Evolutionary conservation across 2,329 filamentous ascomycete species (phyloP).

Genomic region (Zasmidium citrigriseum): DNA sequence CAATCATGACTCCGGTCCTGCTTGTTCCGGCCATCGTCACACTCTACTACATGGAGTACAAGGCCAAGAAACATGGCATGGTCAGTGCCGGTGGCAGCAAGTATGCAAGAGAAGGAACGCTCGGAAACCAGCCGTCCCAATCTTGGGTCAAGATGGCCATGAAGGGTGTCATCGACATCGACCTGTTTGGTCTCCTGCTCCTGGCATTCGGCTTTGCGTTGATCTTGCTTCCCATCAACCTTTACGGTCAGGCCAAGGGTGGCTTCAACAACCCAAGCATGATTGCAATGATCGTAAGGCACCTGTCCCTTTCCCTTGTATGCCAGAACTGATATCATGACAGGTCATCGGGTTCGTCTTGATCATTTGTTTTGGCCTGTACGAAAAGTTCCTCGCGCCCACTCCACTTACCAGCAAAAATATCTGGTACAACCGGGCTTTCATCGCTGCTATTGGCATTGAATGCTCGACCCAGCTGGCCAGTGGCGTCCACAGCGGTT

Average conservation of each 20-base stretch:
- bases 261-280: constrained; percentile 24
- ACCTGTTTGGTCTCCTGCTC: constrained; percentile 23
- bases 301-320: background rate
- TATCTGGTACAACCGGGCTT: constrained; percentile 24
- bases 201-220: constrained; percentile 25
- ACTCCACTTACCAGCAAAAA: constrained; percentile 26
- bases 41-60: constrained; percentile 28
- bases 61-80: constrained; percentile 23
- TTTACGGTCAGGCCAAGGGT: constrained; percentile 21
- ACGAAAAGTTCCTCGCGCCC: constrained; percentile 15
- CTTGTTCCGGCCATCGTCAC: constrained; percentile 31
- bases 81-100: constrained; percentile 23
- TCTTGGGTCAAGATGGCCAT: constrained; percentile 19
- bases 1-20: constrained; percentile 28
- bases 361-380: constrained; percentile 7
- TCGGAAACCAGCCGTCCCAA: background rate
- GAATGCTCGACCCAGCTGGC: constrained; percentile 22
- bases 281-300: constrained; percentile 11
- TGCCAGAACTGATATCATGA: background rate
- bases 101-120: constrained; percentile 15
- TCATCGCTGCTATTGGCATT: constrained; percentile 20
- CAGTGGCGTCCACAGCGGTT: constrained; percentile 17
- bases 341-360: constrained; percentile 8
- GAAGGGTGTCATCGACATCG: constrained; percentile 27
- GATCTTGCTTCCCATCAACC: constrained; percentile 25